These are phyloP conservation scores for Salix brachista DNA, from an alignment of 345 rosid genomes.

Conservation along the genomic window DNA sequence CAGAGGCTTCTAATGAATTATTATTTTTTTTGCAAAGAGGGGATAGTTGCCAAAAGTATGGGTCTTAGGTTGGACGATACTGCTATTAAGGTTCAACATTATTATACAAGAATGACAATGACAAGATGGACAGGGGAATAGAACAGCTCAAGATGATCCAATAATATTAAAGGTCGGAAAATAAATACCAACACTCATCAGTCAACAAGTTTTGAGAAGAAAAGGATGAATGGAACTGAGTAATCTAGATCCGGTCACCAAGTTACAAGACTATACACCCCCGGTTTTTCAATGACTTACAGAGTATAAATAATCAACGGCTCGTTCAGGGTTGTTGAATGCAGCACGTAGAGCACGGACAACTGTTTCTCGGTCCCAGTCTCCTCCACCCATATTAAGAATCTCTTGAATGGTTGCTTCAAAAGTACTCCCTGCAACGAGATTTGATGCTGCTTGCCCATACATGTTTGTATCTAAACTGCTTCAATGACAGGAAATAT, in stretches of 20 bases:
- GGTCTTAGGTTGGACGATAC: neutral
- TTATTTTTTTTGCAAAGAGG: neutral
- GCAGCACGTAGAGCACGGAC: conserved; percentile 31
- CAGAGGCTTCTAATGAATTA: neutral
- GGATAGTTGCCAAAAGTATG: neutral
- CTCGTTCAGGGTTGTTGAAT: conserved; percentile 31
- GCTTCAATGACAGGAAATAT: neutral
- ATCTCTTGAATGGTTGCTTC: conserved; percentile 23
- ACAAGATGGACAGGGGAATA: neutral
- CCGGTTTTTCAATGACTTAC: conserved; percentile 13
- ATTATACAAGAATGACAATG: neutral
- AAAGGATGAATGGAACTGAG: neutral
- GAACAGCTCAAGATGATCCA: neutral
- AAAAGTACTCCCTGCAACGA: conserved; percentile 24
- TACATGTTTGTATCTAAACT: conserved; percentile 16
- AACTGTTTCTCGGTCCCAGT: conserved; percentile 25
- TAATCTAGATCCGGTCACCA: neutral
- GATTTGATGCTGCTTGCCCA: conserved; percentile 32
- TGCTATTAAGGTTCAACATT: neutral
- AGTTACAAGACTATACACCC: neutral
- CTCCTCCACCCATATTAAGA: conserved; percentile 33
- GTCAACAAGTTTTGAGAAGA: neutral
- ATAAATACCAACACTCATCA: neutral
- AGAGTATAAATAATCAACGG: conserved; percentile 32
- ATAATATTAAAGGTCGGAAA: neutral